Percentiles rank a stretch among this genome's conserved stretches.
Conservation (phyloP, 1,139 yeast genomes). For the Yueomyces sp. region DNA sequence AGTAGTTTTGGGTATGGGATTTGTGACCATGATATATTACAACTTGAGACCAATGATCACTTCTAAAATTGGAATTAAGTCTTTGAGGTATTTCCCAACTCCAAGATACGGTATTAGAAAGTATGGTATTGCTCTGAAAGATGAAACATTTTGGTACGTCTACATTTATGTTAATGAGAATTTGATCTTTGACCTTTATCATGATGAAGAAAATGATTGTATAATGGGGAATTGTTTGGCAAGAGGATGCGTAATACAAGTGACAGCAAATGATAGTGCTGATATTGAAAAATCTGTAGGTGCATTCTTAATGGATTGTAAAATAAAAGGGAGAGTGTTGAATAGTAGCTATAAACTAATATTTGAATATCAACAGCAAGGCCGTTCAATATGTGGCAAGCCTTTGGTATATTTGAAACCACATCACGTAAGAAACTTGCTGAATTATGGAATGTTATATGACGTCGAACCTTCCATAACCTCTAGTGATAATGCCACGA, state of each 20-base stretch:
- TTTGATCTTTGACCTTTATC: conserved; percentile 27
- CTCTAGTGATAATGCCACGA: conserved; percentile 32
- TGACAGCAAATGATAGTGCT: conserved; percentile 23
- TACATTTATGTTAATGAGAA: conserved; percentile 31
- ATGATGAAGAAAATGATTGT: conserved; percentile 42
- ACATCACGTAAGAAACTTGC: conserved; percentile 41
- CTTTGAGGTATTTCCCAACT: conserved; percentile 24
- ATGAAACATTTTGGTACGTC: conserved; percentile 34
- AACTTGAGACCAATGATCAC: conserved; percentile 42
- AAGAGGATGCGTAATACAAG: conserved; percentile 30
- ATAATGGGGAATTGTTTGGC: conserved; percentile 28
- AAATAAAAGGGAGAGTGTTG: conserved; percentile 15
- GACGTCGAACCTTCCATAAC: not conserved
- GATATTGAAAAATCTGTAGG: conserved; percentile 46
- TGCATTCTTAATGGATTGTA: conserved; percentile 28
- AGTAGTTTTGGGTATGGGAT: conserved; percentile 59
- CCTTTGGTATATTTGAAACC: conserved; percentile 46
- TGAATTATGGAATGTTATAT: not conserved
- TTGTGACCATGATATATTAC: conserved; percentile 48
- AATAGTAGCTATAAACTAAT: conserved; percentile 24
- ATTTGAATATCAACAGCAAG: conserved; percentile 27
- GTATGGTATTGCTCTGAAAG: conserved; percentile 29
- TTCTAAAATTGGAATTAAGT: conserved; percentile 51
- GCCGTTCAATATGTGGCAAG: conserved; percentile 25
- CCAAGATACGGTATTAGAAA: conserved; percentile 27